Conservation (phyloP, 345 rosid species). For the Citrus mangshanensis region DNA sequence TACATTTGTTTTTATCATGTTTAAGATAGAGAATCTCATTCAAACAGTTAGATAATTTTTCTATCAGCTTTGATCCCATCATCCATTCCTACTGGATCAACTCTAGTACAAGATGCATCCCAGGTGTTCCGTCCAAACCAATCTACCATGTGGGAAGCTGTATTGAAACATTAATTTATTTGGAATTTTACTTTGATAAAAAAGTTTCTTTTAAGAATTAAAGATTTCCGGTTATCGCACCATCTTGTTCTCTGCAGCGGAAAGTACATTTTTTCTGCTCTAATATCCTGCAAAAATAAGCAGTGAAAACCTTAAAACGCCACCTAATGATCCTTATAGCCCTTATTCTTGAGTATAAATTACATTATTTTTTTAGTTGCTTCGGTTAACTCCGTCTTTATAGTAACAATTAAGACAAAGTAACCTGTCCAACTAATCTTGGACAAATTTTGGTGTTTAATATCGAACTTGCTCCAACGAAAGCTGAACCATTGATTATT, state of each 20-base stretch:
- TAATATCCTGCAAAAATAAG: constrained; percentile 35
- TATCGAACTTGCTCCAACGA: constrained; percentile 24
- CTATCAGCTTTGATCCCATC: constrained; percentile 11
- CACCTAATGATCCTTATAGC: neutral
- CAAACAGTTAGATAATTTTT: neutral
- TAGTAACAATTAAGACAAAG: too few species aligned
- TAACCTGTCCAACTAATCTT: too few species aligned
- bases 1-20: neutral
- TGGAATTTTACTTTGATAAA: neutral
- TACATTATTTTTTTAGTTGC: neutral
- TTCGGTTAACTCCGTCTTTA: neutral
- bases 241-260: constrained; percentile 50
- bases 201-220: neutral
- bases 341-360: neutral
- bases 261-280: constrained; percentile 58
- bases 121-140: constrained; percentile 73
- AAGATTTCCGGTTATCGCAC: constrained; percentile 16
- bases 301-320: neutral
- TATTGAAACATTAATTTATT: neutral
- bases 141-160: constrained; percentile 45
- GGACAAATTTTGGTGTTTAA: too few species aligned
- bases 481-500: constrained; percentile 20
- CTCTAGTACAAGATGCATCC: constrained; percentile 62
- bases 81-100: constrained; percentile 44
- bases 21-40: neutral